Evolutionary conservation across 257 asterid genomes (phyloP).

Genomic region (Jacaranda mimosifolia): DNA sequence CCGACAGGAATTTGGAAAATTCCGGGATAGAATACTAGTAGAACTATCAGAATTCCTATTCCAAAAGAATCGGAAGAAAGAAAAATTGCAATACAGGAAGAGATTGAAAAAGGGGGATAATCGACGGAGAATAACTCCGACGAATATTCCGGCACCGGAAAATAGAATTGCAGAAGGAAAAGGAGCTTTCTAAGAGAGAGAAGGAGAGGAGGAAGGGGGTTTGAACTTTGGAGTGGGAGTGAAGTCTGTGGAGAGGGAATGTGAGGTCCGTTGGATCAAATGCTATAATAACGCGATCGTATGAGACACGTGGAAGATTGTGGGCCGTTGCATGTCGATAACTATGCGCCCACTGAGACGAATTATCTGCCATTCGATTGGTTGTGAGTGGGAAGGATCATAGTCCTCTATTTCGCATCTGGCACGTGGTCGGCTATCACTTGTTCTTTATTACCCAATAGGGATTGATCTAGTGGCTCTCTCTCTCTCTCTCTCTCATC

Average conservation of each 20-base stretch:
- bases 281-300: slow-evolving; percentile 59
- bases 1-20: not conserved
- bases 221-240: slow-evolving; percentile 2
- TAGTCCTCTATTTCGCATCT: slow-evolving; percentile 47
- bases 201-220: not conserved
- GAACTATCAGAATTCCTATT: slow-evolving; percentile 1
- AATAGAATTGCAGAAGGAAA: slow-evolving; percentile 12
- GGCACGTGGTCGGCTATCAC: slow-evolving; percentile 53
- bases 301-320: slow-evolving; percentile 55
- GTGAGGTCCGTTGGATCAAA: slow-evolving; percentile 69
- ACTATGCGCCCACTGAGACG: slow-evolving; percentile 34
- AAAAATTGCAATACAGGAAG: not conserved
- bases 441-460: slow-evolving; percentile 37
- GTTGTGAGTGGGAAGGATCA: slow-evolving; percentile 54
- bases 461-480: slow-evolving; percentile 34
- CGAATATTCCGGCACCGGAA: slow-evolving; percentile 41
- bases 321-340: slow-evolving; percentile 63
- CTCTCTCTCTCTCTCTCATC: not conserved
- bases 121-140: slow-evolving; percentile 24
- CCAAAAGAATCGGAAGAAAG: not conserved
- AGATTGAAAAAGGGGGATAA: not conserved
- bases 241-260: slow-evolving; percentile 29
- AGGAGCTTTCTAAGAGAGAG: not conserved
- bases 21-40: not conserved
- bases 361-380: slow-evolving; percentile 52